Base-by-base conservation (phyloP, 257 asterid genomes). In the Nemophila menziesii region DNA sequence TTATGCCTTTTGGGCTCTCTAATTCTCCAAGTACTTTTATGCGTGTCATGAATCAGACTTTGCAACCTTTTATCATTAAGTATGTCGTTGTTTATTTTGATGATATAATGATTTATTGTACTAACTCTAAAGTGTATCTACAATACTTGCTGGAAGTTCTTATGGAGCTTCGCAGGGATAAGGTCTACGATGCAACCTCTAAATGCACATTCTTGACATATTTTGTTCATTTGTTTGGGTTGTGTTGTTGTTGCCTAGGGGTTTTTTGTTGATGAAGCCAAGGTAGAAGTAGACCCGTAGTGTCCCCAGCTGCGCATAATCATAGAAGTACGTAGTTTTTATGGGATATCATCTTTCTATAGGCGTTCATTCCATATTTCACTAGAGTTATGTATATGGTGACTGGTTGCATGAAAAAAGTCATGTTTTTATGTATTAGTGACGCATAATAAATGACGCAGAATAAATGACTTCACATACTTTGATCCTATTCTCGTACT, bases 1-100 rank as follows among this genome's bases (percentile, higher is more conserved):
- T 40, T 14, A 40, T 40, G 45, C 21, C 45, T 40, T 40, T 40
- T 38, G 43, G 45, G 5, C 2, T 40, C 3, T 2, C 45, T 14
- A 40, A 40, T 40, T 19, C 21, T n/a, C 45, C 45, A n/a, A 40
- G 20, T 13, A 40, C 45, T 40, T n/a, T 40, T 40, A 15, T 14
- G 7, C 2, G 20, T 4, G 5, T 17, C 2, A 40, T 40, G 45
- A 40, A 40, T 14, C 45, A 40, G 17, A 12, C 17, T 40, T 40
- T 17, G 19, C 11, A 3, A 3, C 19, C 5, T 17, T 40, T n/a
- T 16, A 4, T 17, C 17, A 12, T 5, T 4, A 36, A 36, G 2
- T 36, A 6, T 10, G 40, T 36, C 14, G 15, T 36, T 3, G 40
- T 36, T n/a, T n/a, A n/a, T 12, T 40, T 40, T 38, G 43, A 38